These are phyloP conservation scores for Cephaloascus fragrans DNA, from an alignment of 805 yeast genomes.

Conservation along the genomic window DNA sequence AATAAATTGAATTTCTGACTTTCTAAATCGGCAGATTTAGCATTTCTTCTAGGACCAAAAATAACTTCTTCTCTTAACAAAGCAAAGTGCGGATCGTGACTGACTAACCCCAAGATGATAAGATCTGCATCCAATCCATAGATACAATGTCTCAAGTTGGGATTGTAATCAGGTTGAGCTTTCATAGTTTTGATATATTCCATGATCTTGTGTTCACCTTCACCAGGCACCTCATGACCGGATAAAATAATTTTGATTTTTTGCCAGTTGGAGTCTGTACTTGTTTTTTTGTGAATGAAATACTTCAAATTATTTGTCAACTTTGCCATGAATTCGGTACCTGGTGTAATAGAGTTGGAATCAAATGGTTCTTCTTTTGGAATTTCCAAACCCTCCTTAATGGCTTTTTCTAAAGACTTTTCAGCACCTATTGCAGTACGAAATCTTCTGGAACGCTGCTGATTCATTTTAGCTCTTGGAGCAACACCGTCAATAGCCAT, in stretches of 20 bases:
- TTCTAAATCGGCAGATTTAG: conserved; percentile 39
- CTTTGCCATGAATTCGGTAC: conserved; percentile 92
- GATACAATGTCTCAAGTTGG: conserved; percentile 84
- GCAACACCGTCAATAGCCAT: conserved; percentile 99
- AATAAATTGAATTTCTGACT: conserved; percentile 75
- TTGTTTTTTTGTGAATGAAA: conserved; percentile 78
- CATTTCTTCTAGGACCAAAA: conserved; percentile 58
- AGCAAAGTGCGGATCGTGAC: conserved; percentile 95
- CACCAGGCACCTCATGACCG: conserved; percentile 97
- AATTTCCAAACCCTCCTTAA: conserved; percentile 58
- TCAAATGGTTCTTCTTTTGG: conserved; percentile 86
- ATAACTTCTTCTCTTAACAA: conserved; percentile 90
- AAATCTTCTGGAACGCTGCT: conserved; percentile 92
- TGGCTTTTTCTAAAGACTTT: conserved; percentile 62
- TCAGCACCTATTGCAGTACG: conserved; percentile 92
- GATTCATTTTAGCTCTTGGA: conserved; percentile 97
- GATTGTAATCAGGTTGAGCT: conserved; percentile 62
- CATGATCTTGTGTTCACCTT: conserved; percentile 98
- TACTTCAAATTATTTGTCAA: conserved; percentile 74
- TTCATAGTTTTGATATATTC: conserved; percentile 74
- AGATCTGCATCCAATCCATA: conserved; percentile 96
- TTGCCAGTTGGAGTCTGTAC: conserved; percentile 84
- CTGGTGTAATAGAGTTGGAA: conserved; percentile 90
- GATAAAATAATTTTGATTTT: conserved; percentile 66
- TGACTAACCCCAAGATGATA: conserved; percentile 83